Base-by-base conservation (phyloP, 345 rosid species). In the Arabidopsis suecica region DNA sequence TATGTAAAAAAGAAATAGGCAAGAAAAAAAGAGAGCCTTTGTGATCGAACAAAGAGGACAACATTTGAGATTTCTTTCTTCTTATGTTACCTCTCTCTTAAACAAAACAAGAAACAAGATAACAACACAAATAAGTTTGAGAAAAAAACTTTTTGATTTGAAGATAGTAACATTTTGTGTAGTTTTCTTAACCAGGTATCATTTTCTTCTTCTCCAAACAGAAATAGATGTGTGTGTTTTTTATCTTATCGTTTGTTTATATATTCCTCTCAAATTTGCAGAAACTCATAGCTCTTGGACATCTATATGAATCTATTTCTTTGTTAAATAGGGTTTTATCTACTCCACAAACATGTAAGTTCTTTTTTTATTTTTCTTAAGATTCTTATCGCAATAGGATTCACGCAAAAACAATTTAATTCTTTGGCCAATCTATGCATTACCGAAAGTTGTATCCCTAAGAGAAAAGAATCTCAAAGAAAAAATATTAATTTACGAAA, bases 281-380 rank as follows among this genome's bases (percentile, higher is more conserved):
- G 76, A 71, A 57, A 65, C 56, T 22, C 57, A 3, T 48, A 58
- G 45, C 55, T 65, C 5, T 57, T 77, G 76, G 33, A 34, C 28
- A 69, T 70, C 71, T 55, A 7, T 63, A 47, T 28, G 70, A 70
- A 34, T 63, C 44, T 0, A 1, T 45, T 69, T 62, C 28, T 45
- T 69, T 62, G 61, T 63, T 48, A 49, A 49, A 70, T 47, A 71
- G 50, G 61, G 67, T 48, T 77, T 64, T 14, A 64, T 71, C 63
- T 38, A 20, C 62, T 48, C 68, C 40, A 22, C 57, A 37, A 77
- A 56, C 4, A 77, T 77, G 80, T 77, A 65, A 77, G 80, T 71
- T 38, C 47, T 45, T 56, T 65, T 65, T 11, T 0, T 42, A 1
- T 3, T 50, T 22, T 36, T 45, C 42, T 36, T 12, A 16, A 13